These are phyloP conservation scores for Gamsiella multidivaricata DNA, from an alignment of 192 early-diverging fungal genomes.

Conservation along the genomic window DNA sequence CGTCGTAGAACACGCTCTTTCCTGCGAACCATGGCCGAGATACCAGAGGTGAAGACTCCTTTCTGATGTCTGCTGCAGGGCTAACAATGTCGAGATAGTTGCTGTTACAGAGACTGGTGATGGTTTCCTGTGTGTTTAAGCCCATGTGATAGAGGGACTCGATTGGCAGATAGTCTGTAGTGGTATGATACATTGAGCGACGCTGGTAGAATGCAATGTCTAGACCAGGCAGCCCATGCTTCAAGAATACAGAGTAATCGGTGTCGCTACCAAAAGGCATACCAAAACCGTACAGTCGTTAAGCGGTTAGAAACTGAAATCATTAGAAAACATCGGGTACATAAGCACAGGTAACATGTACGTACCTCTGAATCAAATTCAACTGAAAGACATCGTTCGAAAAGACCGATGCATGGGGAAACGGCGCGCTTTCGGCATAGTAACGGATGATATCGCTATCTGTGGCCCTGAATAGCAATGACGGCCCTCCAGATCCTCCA, in stretches of 20 bases:
- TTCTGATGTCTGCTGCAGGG: not conserved
- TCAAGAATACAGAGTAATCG: slow-evolving; percentile 68
- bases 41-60: not conserved
- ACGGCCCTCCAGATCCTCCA: slow-evolving; percentile 76
- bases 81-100: slow-evolving; percentile 21
- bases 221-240: slow-evolving; percentile 68
- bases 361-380: slow-evolving; percentile 61
- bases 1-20: slow-evolving; percentile 41
- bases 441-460: slow-evolving; percentile 50
- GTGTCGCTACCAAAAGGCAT: slow-evolving; percentile 59
- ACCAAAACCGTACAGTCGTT: too few species aligned
- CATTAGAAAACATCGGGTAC: too few species aligned
- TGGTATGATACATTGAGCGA: slow-evolving; percentile 73
- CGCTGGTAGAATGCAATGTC: slow-evolving; percentile 74
- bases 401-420: slow-evolving; percentile 67
- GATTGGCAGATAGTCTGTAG: slow-evolving; percentile 54
- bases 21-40: slow-evolving; percentile 24
- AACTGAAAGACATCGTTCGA: slow-evolving; percentile 67
- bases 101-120: slow-evolving; percentile 37
- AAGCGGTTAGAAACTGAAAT: too few species aligned
- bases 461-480: slow-evolving; percentile 67
- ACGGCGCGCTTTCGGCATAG: slow-evolving; percentile 61
- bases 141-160: slow-evolving; percentile 75
- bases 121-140: slow-evolving; percentile 55
- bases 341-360: too few species aligned